Conservation (phyloP, 2,329 filamentous ascomycete species). For the Trichoderma pleuroti region DNA sequence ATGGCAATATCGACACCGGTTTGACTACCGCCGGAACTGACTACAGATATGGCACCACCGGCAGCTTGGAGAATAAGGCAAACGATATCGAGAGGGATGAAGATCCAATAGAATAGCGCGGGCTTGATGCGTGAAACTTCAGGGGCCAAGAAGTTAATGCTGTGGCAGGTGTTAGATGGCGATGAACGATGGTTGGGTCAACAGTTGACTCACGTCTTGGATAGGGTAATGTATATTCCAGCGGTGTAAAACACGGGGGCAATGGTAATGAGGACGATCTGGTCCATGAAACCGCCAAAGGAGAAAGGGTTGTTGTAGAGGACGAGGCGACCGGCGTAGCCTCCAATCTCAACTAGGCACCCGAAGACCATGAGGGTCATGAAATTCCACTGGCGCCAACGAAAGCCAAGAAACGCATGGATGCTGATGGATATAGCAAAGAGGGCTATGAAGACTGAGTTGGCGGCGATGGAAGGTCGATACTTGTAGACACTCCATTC, state of each 20-base stretch:
- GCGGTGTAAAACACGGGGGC: conserved; percentile 37
- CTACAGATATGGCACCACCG: conserved; percentile 50
- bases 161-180: conserved; percentile 19
- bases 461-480: conserved; percentile 42
- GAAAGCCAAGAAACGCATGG: conserved; percentile 38
- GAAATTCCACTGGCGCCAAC: conserved; percentile 42
- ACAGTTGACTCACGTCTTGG: conserved; percentile 32
- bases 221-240: conserved; percentile 55
- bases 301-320: conserved; percentile 54
- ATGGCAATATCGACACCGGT: conserved; percentile 37
- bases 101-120: conserved; percentile 41
- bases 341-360: conserved; percentile 54
- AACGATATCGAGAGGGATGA: conserved; percentile 52
- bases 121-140: conserved; percentile 41
- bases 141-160: conserved; percentile 39
- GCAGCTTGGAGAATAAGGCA: conserved; percentile 54
- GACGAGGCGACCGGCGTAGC: conserved; percentile 57
- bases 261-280: conserved; percentile 57
- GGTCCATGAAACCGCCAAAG: conserved; percentile 58
- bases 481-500: conserved; percentile 41
- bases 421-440: conserved; percentile 42
- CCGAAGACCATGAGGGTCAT: conserved; percentile 50
- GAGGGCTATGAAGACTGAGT: conserved; percentile 41
- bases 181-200: background rate
- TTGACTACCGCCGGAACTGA: conserved; percentile 43